phyloP scores from a whole-genome alignment of 805 yeast species.

The Ogataea angusta region DNA sequence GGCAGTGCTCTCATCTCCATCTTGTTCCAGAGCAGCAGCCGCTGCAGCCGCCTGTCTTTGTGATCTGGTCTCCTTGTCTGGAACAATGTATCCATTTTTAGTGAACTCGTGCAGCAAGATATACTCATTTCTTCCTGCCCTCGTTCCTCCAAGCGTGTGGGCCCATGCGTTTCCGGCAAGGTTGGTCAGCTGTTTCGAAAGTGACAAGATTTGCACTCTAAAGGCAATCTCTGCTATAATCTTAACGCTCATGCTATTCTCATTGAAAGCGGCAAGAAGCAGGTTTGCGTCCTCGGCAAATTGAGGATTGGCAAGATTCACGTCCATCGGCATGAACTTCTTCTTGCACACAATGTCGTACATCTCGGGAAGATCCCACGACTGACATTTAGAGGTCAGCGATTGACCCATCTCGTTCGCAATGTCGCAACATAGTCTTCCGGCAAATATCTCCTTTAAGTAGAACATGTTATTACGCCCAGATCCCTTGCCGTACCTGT shows the following conservation, averaged over 20 bases:
- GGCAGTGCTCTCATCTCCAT: constrained; percentile 43
- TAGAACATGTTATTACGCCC: constrained; percentile 46
- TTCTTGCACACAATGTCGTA: constrained; percentile 70
- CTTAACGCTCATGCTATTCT: constrained; percentile 61
- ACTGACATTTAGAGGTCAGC: constrained; percentile 83
- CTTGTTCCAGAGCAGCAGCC: constrained; percentile 24
- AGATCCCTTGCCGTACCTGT: constrained; percentile 54
- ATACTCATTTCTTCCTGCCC: constrained; percentile 94
- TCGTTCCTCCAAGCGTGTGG: constrained; percentile 87
- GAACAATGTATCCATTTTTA: constrained; percentile 75
- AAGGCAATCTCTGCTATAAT: constrained; percentile 78
- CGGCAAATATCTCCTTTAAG: constrained; percentile 71
- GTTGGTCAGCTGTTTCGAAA: constrained; percentile 87
- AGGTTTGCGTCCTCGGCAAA: constrained; percentile 65
- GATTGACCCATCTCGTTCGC: constrained; percentile 95
- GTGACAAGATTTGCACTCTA: constrained; percentile 77
- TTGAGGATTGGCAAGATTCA: constrained; percentile 65
- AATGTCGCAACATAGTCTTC: constrained; percentile 87
- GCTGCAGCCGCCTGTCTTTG: constrained; percentile 28
- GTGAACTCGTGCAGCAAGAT: constrained; percentile 90
- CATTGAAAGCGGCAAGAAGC: constrained; percentile 66
- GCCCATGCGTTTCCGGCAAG: constrained; percentile 98
- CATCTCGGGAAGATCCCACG: constrained; percentile 95
- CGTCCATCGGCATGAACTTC: constrained; percentile 60
- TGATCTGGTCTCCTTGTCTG: constrained; percentile 53